phyloP scores from a whole-genome alignment of 768 basidiomycete species.

The Boletellus ananas region DNA sequence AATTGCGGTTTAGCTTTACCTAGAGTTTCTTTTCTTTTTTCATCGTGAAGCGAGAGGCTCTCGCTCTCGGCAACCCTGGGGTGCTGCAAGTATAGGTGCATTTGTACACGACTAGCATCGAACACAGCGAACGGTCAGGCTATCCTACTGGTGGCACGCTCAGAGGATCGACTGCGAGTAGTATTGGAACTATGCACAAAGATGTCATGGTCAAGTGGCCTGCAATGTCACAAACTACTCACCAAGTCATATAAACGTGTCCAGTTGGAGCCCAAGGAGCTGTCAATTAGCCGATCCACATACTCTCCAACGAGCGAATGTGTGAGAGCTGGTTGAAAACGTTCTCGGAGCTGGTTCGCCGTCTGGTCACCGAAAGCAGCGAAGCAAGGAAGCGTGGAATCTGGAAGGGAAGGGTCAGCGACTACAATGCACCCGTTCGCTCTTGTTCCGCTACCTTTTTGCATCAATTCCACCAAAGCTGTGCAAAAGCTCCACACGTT shows the following conservation, averaged over 20 bases:
- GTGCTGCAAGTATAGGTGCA: conserved; percentile 1
- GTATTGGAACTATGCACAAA: conserved; percentile 71
- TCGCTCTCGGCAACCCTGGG: background rate
- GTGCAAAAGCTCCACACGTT: conserved; percentile 9
- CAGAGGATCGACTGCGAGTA: conserved; percentile 87
- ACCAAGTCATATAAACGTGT: conserved; percentile 96
- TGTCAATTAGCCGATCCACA: conserved; percentile 86
- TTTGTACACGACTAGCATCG: background rate
- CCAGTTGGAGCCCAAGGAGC: conserved; percentile 89
- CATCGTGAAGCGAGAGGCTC: background rate
- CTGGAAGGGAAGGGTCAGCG: conserved; percentile 35
- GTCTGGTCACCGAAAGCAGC: conserved; percentile 88
- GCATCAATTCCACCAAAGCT: conserved; percentile 95
- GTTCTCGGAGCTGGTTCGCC: conserved; percentile 80
- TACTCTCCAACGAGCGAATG: conserved; percentile 82
- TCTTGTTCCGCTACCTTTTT: conserved; percentile 61
- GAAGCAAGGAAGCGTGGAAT: conserved; percentile 90
- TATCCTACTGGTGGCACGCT: conserved; percentile 16
- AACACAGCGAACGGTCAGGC: conserved; percentile 1
- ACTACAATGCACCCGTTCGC: background rate
- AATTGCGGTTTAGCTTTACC: background rate
- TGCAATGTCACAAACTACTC: conserved; percentile 23
- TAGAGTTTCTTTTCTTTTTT: background rate
- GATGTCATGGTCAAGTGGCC: background rate
- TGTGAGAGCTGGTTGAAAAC: conserved; percentile 89